Percentiles rank a stretch among this genome's conserved stretches.
phyloP scores from a whole-genome alignment of 352 stramenopile species.

The Phytophthora uliginosa region DNA sequence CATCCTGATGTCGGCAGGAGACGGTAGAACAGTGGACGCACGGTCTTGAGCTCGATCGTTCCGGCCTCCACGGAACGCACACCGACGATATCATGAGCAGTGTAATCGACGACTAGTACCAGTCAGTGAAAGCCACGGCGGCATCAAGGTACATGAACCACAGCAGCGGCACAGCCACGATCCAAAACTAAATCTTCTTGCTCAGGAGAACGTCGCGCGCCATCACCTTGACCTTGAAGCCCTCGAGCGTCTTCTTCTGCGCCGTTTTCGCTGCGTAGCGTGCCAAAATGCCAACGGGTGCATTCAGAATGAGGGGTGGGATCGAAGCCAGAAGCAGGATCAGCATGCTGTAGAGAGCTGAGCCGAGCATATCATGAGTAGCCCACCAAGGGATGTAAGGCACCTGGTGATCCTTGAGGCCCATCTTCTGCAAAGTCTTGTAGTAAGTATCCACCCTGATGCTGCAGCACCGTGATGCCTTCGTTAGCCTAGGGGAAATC shows the following conservation, averaged over 20 bases:
- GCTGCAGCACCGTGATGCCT: constrained; percentile 70
- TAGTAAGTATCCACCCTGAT: constrained; percentile 90
- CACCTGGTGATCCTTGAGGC: constrained; percentile 93
- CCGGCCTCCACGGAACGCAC: constrained; percentile 88
- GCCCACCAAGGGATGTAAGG: constrained; percentile 90
- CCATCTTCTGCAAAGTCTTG: constrained; percentile 87
- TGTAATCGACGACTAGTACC: constrained; percentile 88
- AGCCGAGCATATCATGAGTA: constrained; percentile 92
- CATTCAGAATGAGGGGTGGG: constrained; percentile 93
- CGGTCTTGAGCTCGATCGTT: constrained; percentile 91
- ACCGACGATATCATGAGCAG: constrained; percentile 81
- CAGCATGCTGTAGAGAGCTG: constrained; percentile 82
- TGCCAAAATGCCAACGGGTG: constrained; percentile 89
- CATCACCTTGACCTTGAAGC: constrained; percentile 94
- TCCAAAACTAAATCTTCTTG: constrained; percentile 96
- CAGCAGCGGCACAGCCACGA: constrained; percentile 90
- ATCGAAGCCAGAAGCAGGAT: constrained; percentile 93
- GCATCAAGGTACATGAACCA: constrained; percentile 90
- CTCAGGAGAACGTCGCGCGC: constrained; percentile 92
- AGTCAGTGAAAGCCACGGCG: constrained; percentile 84
- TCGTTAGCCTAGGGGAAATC: constrained; percentile 66
- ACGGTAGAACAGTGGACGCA: constrained; percentile 86
- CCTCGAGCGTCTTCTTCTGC: constrained; percentile 86
- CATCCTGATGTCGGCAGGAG: constrained; percentile 81
- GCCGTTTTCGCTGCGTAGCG: constrained; percentile 80